Base-by-base conservation (phyloP, 495 filamentous ascomycete genomes). In the Penicillium waksmanii region DNA sequence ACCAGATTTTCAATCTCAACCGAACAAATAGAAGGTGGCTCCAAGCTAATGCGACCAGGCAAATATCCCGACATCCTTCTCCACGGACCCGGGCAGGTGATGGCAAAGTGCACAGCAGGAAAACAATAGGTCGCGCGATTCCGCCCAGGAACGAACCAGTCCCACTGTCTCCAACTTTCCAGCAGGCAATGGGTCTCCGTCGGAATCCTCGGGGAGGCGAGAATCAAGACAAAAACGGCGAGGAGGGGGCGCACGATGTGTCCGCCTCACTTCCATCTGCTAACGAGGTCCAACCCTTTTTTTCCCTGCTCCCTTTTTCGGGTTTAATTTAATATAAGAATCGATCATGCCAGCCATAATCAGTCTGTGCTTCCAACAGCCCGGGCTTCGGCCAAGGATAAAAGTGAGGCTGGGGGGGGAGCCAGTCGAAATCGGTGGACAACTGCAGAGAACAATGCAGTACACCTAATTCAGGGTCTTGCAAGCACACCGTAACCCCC, bases 251-350 rank as follows among this genome's bases (percentile, higher is more conserved):
- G 51, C 25, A 54, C 17, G 34, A 61, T 44, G 17, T 44, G 42
- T 49, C 65, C 74, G 76, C 76, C 76, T 77, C 76, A 79, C 76
- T 78, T 66, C 61, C 69, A 73, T 73, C 58, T 61, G 36, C 57
- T 61, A 57, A 64, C 56, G 59, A 69, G 34, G 52, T 64, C 73
- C 75, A 78, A 78, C 73, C 68, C 72, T 71, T 74, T 74, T 61
- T 53, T 62, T 47, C 40, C 12, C 11, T 38, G 11, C 36, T 38
- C 36, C 11, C 11, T 38, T 31, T 31, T 27, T 58, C 50, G 13
- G 13, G 11, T 5, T 15, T 21, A 31, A 51, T 25, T 56, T 43
- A 56, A 57, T 42, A 38, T 55, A 31, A 40, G 43, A 60, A 35
- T 49, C 50, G 58, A 59, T 55, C 38, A 57, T 38, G 18, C n/a